Evolutionary conservation across 768 basidiomycete genomes (phyloP).

Genomic region (Russula foetens): DNA sequence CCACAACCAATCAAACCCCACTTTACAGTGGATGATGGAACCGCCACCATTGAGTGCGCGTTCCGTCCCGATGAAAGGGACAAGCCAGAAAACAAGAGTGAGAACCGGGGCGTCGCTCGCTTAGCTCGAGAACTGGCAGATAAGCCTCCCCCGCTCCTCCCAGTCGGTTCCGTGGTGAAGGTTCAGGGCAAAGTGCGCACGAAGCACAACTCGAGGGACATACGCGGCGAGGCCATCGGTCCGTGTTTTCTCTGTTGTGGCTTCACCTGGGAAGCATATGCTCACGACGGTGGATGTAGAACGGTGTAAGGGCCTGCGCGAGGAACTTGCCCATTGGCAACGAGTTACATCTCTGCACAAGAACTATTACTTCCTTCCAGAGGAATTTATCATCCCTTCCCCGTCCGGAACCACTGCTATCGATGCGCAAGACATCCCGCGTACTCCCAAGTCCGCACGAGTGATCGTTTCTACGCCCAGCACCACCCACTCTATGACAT

Average conservation of each 20-base stretch:
- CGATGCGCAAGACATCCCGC: neutral
- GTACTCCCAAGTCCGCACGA: conserved; percentile 10
- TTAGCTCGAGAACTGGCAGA: neutral
- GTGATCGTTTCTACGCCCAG: neutral
- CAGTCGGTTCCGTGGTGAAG: conserved; percentile 12
- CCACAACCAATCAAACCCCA: neutral
- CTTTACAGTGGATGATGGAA: conserved; percentile 65
- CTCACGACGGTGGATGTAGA: conserved; percentile 11
- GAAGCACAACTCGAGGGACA: conserved; percentile 6
- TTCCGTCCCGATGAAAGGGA: conserved; percentile 27
- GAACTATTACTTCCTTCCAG: conserved; percentile 4
- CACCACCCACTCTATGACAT: neutral
- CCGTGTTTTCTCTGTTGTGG: neutral
- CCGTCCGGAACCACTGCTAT: neutral
- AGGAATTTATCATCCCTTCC: conserved; percentile 15
- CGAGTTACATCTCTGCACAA: conserved; percentile 12
- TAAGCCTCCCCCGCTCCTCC: neutral
- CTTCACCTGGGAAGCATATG: neutral
- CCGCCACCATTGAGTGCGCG: conserved; percentile 60
- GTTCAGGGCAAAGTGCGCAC: conserved; percentile 11
- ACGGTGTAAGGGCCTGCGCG: conserved; percentile 3
- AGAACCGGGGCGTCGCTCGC: no score
- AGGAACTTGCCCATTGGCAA: conserved; percentile 15
- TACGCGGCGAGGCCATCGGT: conserved; percentile 14
- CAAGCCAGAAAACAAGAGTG: neutral